phyloP scores from a whole-genome alignment of 352 stramenopile species.

The Labyrinthula sp. region DNA sequence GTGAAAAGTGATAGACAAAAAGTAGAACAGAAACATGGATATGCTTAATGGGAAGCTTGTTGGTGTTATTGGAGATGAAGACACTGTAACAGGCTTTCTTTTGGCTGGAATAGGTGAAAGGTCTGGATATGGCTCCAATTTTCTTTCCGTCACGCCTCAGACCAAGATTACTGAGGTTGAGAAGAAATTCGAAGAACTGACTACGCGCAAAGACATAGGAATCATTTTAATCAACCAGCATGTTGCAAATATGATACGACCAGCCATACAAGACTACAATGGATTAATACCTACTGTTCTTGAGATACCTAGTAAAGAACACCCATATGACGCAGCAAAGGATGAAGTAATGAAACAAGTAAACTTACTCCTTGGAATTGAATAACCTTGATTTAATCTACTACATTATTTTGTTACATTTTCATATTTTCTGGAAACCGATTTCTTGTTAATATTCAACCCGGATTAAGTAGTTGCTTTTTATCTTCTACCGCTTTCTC shows the following conservation, averaged over 20 bases:
- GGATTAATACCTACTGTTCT: slow-evolving; percentile 92
- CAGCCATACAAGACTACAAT: slow-evolving; percentile 88
- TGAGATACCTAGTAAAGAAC: slow-evolving; percentile 60
- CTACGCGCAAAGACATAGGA: slow-evolving; percentile 76
- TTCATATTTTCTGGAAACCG: no score
- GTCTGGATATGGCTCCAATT: slow-evolving; percentile 79
- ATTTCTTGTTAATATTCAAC: no score
- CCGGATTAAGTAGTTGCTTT: no score
- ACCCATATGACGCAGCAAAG: slow-evolving; percentile 82
- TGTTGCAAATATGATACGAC: slow-evolving; percentile 87
- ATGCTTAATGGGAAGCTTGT: slow-evolving; percentile 43
- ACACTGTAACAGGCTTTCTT: slow-evolving; percentile 93
- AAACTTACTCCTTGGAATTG: slow-evolving; percentile 62
- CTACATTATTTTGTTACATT: no score
- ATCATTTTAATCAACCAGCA: slow-evolving; percentile 99
- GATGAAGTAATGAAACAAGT: slow-evolving; percentile 98
- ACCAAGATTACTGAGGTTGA: slow-evolving; percentile 54
- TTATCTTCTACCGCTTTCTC: no score
- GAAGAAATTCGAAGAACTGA: slow-evolving; percentile 69
- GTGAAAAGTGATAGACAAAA: no score
- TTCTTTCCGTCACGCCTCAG: slow-evolving; percentile 82
- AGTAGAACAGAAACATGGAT: not conserved
- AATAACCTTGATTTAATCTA: slow-evolving; percentile 15
- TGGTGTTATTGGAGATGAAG: slow-evolving; percentile 66
- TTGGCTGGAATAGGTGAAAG: slow-evolving; percentile 81